Percentiles rank a stretch among this genome's conserved stretches.
phyloP scores from a whole-genome alignment of 768 basidiomycete genomes.

The Termitomyces titanicus region DNA sequence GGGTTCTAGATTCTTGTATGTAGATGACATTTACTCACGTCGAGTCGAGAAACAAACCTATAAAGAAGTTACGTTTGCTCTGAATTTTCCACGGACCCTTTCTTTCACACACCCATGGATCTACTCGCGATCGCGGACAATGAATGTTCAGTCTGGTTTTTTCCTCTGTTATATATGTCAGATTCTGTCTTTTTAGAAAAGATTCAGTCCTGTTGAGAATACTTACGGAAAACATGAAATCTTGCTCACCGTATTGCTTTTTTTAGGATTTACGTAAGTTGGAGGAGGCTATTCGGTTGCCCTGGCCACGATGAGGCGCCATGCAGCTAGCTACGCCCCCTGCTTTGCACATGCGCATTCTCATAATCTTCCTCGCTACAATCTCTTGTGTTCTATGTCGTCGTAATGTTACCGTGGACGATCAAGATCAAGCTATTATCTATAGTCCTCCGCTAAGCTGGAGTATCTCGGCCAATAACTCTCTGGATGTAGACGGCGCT shows the following conservation, averaged over 20 bases:
- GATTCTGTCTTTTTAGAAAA: not conserved
- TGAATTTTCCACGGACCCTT: too few species aligned
- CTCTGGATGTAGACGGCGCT: constrained; percentile 29
- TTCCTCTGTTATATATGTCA: not conserved
- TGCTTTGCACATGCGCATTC: constrained; percentile 15
- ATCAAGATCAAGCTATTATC: constrained; percentile 25
- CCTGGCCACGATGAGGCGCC: constrained; percentile 1
- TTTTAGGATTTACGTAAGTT: constrained; percentile 3
- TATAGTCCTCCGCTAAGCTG: constrained; percentile 30
- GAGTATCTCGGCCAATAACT: constrained; percentile 24
- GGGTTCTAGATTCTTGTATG: constrained; percentile 55
- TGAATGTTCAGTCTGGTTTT: too few species aligned
- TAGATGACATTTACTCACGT: not conserved
- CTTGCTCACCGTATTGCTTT: too few species aligned
- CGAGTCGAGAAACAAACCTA: too few species aligned
- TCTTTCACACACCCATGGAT: too few species aligned
- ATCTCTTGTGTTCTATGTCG: constrained; percentile 15
- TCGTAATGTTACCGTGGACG: constrained; percentile 31
- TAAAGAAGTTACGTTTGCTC: not conserved
- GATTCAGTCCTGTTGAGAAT: not conserved
- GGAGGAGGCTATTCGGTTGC: constrained; percentile 5
- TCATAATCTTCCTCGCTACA: constrained; percentile 10
- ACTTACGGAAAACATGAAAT: not conserved
- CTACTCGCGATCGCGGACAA: too few species aligned
- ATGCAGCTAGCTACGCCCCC: not conserved